Conservation (phyloP, 116 monocot genomes). For the Dioscorea cayenensis region DNA sequence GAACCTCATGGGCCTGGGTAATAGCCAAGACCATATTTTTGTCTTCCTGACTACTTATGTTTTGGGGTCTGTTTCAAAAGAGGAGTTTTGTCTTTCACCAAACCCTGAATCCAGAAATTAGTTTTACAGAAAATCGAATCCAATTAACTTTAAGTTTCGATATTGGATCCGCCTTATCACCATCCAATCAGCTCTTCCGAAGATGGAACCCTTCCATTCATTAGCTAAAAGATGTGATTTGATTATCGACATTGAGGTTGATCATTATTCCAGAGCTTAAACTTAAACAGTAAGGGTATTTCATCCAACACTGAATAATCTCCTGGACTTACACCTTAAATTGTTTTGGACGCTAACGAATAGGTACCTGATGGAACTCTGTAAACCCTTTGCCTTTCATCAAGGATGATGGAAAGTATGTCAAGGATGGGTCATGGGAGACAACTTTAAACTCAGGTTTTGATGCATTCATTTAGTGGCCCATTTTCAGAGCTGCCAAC, state of each 20-base stretch:
- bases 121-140: too few relatives aligned
- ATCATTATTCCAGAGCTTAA: constrained; percentile 95
- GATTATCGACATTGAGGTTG: constrained; percentile 46
- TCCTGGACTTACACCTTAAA: constrained; percentile 20
- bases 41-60: too few relatives aligned
- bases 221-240: neutral
- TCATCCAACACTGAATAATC: neutral
- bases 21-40: too few relatives aligned
- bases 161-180: too few relatives aligned
- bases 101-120: too few relatives aligned
- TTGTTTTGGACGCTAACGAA: constrained; percentile 88
- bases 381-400: constrained; percentile 82
- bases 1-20: too few relatives aligned
- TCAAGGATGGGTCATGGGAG: constrained; percentile 44
- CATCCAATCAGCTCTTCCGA: too few relatives aligned
- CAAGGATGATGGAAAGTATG: constrained; percentile 92
- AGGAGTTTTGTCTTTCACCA: too few relatives aligned
- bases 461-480: neutral
- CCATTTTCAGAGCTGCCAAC: neutral
- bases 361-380: constrained; percentile 97
- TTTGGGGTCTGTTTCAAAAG: too few relatives aligned
- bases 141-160: too few relatives aligned
- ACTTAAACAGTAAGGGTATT: constrained; percentile 67
- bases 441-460: neutral
- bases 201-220: too few relatives aligned